Evolutionary conservation across 495 filamentous ascomycete genomes (phyloP).

Genomic region (Aspergillus coremiiformis): DNA sequence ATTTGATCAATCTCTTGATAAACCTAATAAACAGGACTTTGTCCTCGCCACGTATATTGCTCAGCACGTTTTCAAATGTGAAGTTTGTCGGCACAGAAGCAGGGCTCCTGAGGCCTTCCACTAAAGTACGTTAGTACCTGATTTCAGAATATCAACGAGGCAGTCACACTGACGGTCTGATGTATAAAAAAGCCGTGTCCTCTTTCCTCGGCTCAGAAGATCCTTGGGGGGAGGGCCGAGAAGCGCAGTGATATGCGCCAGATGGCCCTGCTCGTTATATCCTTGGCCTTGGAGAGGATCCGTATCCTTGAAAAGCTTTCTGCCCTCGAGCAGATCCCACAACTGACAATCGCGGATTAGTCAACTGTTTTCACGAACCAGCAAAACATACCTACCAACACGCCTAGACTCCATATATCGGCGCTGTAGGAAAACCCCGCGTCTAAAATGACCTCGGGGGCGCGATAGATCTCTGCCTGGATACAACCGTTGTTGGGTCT

Average conservation of each 20-base stretch:
- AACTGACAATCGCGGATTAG: slow-evolving; percentile 14
- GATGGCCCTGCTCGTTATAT: slow-evolving; percentile 21
- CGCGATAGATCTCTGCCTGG: slow-evolving; percentile 34
- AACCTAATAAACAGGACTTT: slow-evolving; percentile 28
- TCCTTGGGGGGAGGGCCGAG: slow-evolving; percentile 27
- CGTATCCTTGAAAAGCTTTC: slow-evolving; percentile 20
- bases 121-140: too few species aligned
- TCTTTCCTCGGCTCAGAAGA: background rate
- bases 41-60: slow-evolving; percentile 19
- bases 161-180: too few species aligned
- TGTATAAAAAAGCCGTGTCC: too few species aligned
- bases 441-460: slow-evolving; percentile 39
- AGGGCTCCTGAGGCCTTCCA: slow-evolving; percentile 10
- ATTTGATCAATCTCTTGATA: slow-evolving; percentile 26
- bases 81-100: slow-evolving; percentile 11
- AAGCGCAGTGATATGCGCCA: slow-evolving; percentile 31
- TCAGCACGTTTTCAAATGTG: slow-evolving; percentile 17
- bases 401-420: slow-evolving; percentile 41
- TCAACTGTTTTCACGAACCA: background rate
- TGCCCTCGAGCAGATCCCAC: slow-evolving; percentile 29
- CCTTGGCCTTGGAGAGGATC: slow-evolving; percentile 8
- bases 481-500: slow-evolving; percentile 25
- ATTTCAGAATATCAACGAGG: too few species aligned
- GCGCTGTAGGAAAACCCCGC: slow-evolving; percentile 30
- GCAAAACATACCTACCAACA: slow-evolving; percentile 26